Percentiles rank a stretch among this genome's conserved stretches.
phyloP scores from a whole-genome alignment of 371 early-diverging fungal genomes.

The Massospora cicadina region DNA sequence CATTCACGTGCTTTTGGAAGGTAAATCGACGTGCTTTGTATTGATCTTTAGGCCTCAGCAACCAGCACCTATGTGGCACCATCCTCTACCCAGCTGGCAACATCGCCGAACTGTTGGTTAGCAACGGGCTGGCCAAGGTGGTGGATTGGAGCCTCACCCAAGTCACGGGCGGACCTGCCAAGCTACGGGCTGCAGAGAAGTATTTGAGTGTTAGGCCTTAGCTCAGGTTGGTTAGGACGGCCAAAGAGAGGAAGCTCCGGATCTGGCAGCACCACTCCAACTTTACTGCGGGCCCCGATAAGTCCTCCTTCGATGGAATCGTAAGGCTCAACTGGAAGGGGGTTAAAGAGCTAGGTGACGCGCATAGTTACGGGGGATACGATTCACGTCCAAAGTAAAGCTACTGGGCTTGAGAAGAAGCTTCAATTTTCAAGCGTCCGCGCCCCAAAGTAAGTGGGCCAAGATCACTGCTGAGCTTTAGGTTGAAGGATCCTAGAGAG shows the following conservation, averaged over 20 bases:
- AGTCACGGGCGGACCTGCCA: constrained; percentile 53
- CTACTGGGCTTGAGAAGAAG: constrained; percentile 46
- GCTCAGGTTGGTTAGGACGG: constrained; percentile 11
- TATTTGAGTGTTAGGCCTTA: constrained; percentile 1
- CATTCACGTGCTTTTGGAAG: constrained; percentile 68
- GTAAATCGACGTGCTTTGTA: constrained; percentile 12
- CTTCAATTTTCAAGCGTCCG: constrained; percentile 67
- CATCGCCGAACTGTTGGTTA: constrained; percentile 73
- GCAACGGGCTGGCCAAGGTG: constrained; percentile 68
- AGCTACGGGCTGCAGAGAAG: constrained; percentile 61
- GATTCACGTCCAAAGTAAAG: constrained; percentile 33
- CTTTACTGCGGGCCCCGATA: constrained; percentile 15
- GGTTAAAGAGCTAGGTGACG: constrained; percentile 1
- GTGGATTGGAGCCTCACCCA: constrained; percentile 72
- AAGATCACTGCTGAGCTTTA: neutral
- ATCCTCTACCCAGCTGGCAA: constrained; percentile 76
- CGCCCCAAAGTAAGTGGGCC: constrained; percentile 29
- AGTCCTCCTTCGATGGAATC: constrained; percentile 19
- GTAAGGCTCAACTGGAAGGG: constrained; percentile 9
- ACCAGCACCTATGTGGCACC: constrained; percentile 52
- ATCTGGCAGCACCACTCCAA: constrained; percentile 57
- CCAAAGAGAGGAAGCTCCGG: constrained; percentile 30
- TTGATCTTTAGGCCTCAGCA: constrained; percentile 27
- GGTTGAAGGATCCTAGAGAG: constrained; percentile 47
- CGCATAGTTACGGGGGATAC: constrained; percentile 66